Evolutionary conservation across 352 stramenopile species (phyloP), one percentile per base, ranked within the genome.

Genomic region (Globisporangium nunn): DNA sequence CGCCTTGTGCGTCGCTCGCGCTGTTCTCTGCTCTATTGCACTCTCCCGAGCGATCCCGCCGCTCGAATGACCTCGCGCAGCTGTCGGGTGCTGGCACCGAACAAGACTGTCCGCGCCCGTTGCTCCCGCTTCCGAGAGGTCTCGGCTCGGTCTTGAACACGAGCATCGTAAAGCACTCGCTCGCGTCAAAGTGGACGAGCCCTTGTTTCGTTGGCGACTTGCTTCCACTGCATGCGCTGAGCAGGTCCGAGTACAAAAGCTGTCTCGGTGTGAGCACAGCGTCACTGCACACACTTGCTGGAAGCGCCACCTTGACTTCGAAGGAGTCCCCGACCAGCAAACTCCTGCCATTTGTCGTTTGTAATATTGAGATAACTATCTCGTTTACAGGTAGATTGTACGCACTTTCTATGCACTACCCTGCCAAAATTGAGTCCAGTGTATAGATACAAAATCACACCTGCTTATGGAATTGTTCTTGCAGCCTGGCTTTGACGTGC

Each of bases 91-190:
- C 40, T 45, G 40, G 5, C 11, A n/a, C 10, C 7, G 8, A 45
- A 11, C 4, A 15, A 46, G 41, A 28, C 43, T 15, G 46, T 52
- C 6, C 45, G 28, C 10, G 47, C 57, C 41, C 17, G 40, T n/a
- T 45, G 11, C 11, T 45, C 40, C 11, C 15, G 8, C 17, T 29
- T 17, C 17, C 14, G 41, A 28, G 15, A n/a, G n/a, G 8, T 8
- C 7, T 28, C 14, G 61, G 29, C 31, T 81, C 81, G 11, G 71
- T 84, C 31, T 56, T 66, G 56, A 85, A 84, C 23, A 82, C 56
- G 2, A 87, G 53, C 30, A 79, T 51, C 3, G 68, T 79, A 33
- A 81, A 87, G 7, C 60, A 61, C 37, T 78, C 70, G n/a, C 75
- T 75, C 7, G 67, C 64, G 4, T 70, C 66, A 0, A 85, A 28